Evolutionary conservation across 192 early-diverging fungal species (phyloP).

Genomic region (Podila clonocystis): DNA sequence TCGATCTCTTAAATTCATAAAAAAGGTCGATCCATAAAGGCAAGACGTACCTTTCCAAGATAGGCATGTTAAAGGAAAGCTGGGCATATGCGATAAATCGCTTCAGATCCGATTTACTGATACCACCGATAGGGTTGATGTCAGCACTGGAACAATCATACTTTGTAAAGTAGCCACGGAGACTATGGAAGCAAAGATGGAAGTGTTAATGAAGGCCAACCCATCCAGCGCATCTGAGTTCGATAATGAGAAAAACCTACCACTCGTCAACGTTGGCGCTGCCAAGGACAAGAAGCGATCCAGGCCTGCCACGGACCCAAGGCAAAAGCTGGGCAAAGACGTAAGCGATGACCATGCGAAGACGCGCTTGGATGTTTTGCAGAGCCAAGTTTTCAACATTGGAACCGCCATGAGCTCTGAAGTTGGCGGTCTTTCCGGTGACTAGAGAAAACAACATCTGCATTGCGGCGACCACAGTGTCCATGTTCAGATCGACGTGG

Average conservation of each 20-base stretch:
- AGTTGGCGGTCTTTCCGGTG: constrained; percentile 79
- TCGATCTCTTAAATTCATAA: not conserved
- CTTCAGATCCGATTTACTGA: constrained; percentile 89
- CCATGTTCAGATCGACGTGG: constrained; percentile 92
- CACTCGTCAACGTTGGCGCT: constrained; percentile 99
- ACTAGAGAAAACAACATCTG: constrained; percentile 78
- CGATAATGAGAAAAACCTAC: constrained; percentile 31
- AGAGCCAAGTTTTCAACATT: constrained; percentile 91
- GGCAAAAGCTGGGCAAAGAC: constrained; percentile 95
- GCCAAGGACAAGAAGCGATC: constrained; percentile 89
- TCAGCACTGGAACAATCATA: constrained; percentile 99
- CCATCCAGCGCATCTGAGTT: not conserved
- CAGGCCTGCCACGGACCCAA: constrained; percentile 78
- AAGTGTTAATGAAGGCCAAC: not conserved
- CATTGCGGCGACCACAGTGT: constrained; percentile 79
- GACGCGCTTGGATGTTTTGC: constrained; percentile 96
- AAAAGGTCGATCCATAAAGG: not conserved
- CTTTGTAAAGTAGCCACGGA: constrained; percentile 98
- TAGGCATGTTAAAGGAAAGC: constrained; percentile 69
- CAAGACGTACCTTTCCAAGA: constrained; percentile 62
- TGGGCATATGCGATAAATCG: constrained; percentile 82
- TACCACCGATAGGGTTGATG: constrained; percentile 96
- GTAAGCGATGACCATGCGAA: constrained; percentile 96
- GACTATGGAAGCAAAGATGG: constrained; percentile 46
- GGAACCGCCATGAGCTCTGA: constrained; percentile 86